Percentiles rank a stretch among this genome's conserved stretches.
Evolutionary conservation across 2,329 filamentous ascomycete species (phyloP).

Genomic region (Lasiodiplodia gonubiensis): DNA sequence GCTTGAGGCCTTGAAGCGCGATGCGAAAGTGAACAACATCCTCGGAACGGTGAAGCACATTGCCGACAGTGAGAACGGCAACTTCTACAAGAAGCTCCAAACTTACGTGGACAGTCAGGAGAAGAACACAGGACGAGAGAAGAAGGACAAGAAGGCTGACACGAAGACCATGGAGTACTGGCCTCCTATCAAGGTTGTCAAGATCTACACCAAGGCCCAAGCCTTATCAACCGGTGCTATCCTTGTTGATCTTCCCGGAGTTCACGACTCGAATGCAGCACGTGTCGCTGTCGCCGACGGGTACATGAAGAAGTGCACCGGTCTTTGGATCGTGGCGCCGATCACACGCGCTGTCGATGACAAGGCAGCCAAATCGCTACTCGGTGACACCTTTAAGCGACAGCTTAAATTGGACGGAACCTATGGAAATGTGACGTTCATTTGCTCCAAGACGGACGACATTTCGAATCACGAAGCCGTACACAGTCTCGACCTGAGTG

Average conservation of each 20-base stretch:
- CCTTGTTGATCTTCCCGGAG: slow-evolving; percentile 64
- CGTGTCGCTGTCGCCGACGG: slow-evolving; percentile 62
- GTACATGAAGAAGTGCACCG: slow-evolving; percentile 66
- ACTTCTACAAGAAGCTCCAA: slow-evolving; percentile 56
- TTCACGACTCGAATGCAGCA: slow-evolving; percentile 66
- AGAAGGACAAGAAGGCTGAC: slow-evolving; percentile 40
- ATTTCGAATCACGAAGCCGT: slow-evolving; percentile 57
- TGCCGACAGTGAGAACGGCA: slow-evolving; percentile 41
- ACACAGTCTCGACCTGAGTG: slow-evolving; percentile 46
- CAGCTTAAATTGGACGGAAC: slow-evolving; percentile 66
- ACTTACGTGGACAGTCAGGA: slow-evolving; percentile 63
- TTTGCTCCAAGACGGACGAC: slow-evolving; percentile 69
- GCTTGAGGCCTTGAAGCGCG: slow-evolving; percentile 46
- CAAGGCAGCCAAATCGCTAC: slow-evolving; percentile 61
- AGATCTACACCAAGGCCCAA: slow-evolving; percentile 57
- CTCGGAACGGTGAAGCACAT: slow-evolving; percentile 56
- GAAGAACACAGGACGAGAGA: slow-evolving; percentile 45
- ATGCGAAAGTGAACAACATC: slow-evolving; percentile 47
- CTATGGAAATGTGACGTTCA: slow-evolving; percentile 62
- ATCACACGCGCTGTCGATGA: slow-evolving; percentile 67
- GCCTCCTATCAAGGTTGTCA: slow-evolving; percentile 62
- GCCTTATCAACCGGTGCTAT: slow-evolving; percentile 61
- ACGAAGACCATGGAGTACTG: slow-evolving; percentile 48
- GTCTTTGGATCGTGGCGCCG: slow-evolving; percentile 67
- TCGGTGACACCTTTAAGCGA: slow-evolving; percentile 63